phyloP scores from a whole-genome alignment of 208 protist genomes.

The Entamoeba nuttalli region DNA sequence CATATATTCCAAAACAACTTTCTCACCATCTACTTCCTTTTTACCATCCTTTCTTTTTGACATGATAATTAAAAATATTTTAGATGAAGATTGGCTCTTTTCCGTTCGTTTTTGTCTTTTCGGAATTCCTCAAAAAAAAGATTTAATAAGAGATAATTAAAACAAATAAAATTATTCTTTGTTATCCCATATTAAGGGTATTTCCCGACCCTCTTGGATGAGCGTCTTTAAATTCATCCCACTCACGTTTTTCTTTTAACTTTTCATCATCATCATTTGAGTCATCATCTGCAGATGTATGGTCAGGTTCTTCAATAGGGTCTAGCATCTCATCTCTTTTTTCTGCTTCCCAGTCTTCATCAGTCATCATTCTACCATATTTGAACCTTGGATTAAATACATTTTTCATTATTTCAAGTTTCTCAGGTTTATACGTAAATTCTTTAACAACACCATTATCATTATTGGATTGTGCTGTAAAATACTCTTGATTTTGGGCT shows the following conservation, averaged over 20 bases:
- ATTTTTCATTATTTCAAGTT: neutral
- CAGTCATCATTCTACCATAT: neutral
- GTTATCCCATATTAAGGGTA: neutral
- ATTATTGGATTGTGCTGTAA: too few relatives aligned
- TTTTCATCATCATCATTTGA: neutral
- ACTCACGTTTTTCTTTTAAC: neutral
- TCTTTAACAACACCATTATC: neutral
- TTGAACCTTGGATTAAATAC: neutral
- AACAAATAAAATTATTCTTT: too few relatives aligned
- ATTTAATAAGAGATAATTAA: too few relatives aligned
- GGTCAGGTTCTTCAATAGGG: neutral
- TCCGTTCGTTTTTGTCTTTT: too few relatives aligned
- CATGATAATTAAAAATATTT: neutral
- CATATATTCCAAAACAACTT: neutral
- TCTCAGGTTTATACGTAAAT: neutral
- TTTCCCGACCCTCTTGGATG: neutral
- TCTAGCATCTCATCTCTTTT: neutral
- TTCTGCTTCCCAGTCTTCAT: neutral
- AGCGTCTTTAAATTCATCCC: neutral
- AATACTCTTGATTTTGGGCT: neutral
- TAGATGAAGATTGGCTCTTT: too few relatives aligned
- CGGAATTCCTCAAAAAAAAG: too few relatives aligned
- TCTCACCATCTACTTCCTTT: neutral
- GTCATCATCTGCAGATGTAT: neutral
- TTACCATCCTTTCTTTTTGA: neutral